These are phyloP conservation scores for Blastobotrys americana DNA, from an alignment of 805 yeast species.

Conservation along the genomic window DNA sequence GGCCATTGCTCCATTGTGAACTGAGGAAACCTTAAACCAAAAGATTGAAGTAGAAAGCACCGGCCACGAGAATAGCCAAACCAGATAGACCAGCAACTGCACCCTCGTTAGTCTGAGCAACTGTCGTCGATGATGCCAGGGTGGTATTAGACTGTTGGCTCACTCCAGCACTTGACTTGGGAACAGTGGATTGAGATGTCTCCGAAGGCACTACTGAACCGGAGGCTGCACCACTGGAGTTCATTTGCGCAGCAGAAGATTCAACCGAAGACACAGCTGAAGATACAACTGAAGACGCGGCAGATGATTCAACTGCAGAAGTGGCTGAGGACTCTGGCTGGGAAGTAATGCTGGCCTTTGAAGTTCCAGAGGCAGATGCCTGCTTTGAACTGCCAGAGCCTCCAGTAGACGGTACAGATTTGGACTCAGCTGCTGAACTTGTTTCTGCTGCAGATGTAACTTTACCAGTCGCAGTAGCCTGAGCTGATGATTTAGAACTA, in stretches of 20 bases:
- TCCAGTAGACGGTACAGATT: background rate
- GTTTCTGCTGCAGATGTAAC: background rate
- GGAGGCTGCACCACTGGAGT: slow-evolving; percentile 11
- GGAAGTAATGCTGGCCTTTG: slow-evolving; percentile 5
- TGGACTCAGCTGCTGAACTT: background rate
- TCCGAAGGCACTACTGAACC: slow-evolving; percentile 11
- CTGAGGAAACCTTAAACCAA: too few relatives aligned
- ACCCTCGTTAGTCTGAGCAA: slow-evolving; percentile 7
- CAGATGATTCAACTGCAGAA: slow-evolving; percentile 10
- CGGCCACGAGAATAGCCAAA: background rate
- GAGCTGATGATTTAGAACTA: background rate
- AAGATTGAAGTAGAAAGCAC: too few relatives aligned
- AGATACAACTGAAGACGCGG: slow-evolving; percentile 15
- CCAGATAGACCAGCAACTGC: slow-evolving; percentile 3
- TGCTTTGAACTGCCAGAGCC: background rate
- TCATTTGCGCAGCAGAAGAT: slow-evolving; percentile 14
- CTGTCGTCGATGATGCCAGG: slow-evolving; percentile 4
- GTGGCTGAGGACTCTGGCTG: slow-evolving; percentile 2
- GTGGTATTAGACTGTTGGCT: slow-evolving; percentile 6
- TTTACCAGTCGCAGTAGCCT: background rate
- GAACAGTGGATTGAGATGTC: slow-evolving; percentile 6
- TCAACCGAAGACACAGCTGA: slow-evolving; percentile 9
- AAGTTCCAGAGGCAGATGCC: background rate
- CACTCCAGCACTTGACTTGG: slow-evolving; percentile 4
- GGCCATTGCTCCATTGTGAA: too few relatives aligned